Base-by-base conservation (phyloP, 208 protist genomes). In the Leishmania lainsoni region DNA sequence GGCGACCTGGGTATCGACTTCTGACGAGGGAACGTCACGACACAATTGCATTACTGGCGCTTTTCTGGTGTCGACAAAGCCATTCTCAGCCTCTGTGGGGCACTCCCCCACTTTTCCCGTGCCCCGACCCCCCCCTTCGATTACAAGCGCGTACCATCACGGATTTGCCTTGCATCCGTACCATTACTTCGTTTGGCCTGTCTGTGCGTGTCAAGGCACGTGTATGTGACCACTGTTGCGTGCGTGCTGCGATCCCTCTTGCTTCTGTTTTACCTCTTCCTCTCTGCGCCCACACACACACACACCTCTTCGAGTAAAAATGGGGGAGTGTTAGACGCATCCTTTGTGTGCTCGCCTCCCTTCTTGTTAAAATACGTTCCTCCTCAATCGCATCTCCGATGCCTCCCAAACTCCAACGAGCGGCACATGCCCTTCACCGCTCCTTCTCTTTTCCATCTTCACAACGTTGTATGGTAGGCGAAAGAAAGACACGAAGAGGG, bases 1-100 rank as follows among this genome's bases (percentile, higher is more conserved):
- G 87, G 58, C 14, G 75, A 54, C 14, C 59, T 90, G 35, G 78
- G 83, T 48, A 86, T 90, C 39, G 70, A 83, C 70, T 90, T 90
- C 72, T 86, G 71, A 75, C 26, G 22, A 72, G 3, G 68, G 42
- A n/a, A 16, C 22, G 9, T 22, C 32, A 5, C 42, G 10, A 29
- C 68, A 16, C n/a, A 26, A 49, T 72, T 6, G 17, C 68, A 22
- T 49, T 0, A 32, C 42, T 1, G 68, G n/a, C 39, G 32, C 2
- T 51, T 52, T 72, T 39, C n/a, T 32, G 42, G 68, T 6, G 68
- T 6, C 9, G 35, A 51, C 17, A 20, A 39, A 32, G 17, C 29
- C 20, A 22, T 22, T 42, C 65, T 71, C 8, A 5, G 8, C 5
- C 59, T 29, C 51, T 6, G 51, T 54, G 12, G 51, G 3, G 51